A percentile compares a stretch with the other conserved stretches of the same genome.
Evolutionary conservation across 306 rosid species (phyloP).

Genomic region (Trifolium subterraneum): DNA sequence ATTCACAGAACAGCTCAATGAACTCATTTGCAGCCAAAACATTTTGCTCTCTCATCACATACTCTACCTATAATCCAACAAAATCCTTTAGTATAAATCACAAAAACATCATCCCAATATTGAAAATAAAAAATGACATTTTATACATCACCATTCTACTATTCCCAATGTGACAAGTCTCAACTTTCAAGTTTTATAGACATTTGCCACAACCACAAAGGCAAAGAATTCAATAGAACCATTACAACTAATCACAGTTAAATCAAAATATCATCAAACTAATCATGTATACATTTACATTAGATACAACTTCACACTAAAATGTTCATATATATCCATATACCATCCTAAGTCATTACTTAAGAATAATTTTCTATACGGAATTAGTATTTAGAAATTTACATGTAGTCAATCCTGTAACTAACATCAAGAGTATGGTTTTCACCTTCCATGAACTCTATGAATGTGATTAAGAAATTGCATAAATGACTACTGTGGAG

Average conservation of each 20-base stretch:
- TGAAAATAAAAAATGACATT: background rate
- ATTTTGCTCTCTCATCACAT: constrained; percentile 95
- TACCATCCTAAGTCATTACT: background rate
- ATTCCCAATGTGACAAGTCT: background rate
- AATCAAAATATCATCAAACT: background rate
- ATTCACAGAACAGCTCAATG: constrained; percentile 91
- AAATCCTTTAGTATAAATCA: background rate
- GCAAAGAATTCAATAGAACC: background rate
- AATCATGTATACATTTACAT: background rate
- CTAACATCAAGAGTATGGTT: background rate
- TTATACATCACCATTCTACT: constrained; percentile 4
- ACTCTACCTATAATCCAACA: constrained; percentile 76
- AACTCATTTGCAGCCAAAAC: constrained; percentile 91
- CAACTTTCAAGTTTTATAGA: constrained; percentile 1
- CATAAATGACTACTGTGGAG: too few species aligned
- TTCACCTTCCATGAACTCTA: constrained; percentile 14
- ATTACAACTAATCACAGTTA: constrained; percentile 11
- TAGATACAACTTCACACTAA: background rate
- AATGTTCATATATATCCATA: background rate
- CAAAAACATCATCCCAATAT: background rate
- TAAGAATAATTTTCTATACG: background rate
- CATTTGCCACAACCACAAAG: constrained; percentile 7
- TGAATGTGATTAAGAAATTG: background rate
- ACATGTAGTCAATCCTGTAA: background rate
- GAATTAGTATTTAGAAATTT: background rate